These are phyloP conservation scores for Neocatenulostroma microsporum DNA, from an alignment of 2,329 filamentous ascomycete genomes.

Conservation along the genomic window DNA sequence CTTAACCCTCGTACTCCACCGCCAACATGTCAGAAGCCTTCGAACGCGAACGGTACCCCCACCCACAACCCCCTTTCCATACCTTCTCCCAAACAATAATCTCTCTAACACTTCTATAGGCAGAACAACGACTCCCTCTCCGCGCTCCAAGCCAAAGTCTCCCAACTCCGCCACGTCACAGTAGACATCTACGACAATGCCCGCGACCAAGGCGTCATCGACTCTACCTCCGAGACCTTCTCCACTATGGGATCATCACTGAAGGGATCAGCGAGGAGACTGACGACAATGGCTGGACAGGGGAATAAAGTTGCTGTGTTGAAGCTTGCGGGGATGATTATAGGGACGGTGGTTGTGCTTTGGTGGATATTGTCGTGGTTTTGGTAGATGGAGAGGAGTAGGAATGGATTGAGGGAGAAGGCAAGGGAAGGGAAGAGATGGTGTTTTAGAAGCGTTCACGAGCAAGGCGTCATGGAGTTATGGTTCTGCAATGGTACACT, in stretches of 20 bases:
- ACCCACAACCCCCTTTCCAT: too few relatives aligned
- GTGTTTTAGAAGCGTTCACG: constrained; percentile 1
- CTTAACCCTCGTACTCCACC: constrained; percentile 7
- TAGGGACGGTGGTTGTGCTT: constrained; percentile 62
- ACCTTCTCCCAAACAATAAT: too few relatives aligned
- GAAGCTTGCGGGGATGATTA: constrained; percentile 77
- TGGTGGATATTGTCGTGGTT: constrained; percentile 55
- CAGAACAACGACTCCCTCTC: constrained; percentile 95
- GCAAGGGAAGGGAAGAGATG: constrained; percentile 4
- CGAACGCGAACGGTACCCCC: constrained; percentile 50
- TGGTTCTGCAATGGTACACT: too few relatives aligned
- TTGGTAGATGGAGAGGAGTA: constrained; percentile 15
- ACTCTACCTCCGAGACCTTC: constrained; percentile 84
- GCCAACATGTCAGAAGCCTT: constrained; percentile 48
- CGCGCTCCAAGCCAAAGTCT: constrained; percentile 84
- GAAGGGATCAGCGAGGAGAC: constrained; percentile 70
- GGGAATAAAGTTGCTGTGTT: constrained; percentile 88
- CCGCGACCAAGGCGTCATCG: constrained; percentile 76
- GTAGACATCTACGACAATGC: constrained; percentile 98
- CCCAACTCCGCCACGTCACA: constrained; percentile 84
- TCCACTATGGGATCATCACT: constrained; percentile 75
- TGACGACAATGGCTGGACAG: constrained; percentile 82
- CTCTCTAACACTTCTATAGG: too few relatives aligned
- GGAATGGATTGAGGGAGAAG: constrained; percentile 1
- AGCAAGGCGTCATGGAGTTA: not conserved